Base-by-base conservation (phyloP, 2,329 filamentous ascomycete genomes). In the Meredithiella fracta region DNA sequence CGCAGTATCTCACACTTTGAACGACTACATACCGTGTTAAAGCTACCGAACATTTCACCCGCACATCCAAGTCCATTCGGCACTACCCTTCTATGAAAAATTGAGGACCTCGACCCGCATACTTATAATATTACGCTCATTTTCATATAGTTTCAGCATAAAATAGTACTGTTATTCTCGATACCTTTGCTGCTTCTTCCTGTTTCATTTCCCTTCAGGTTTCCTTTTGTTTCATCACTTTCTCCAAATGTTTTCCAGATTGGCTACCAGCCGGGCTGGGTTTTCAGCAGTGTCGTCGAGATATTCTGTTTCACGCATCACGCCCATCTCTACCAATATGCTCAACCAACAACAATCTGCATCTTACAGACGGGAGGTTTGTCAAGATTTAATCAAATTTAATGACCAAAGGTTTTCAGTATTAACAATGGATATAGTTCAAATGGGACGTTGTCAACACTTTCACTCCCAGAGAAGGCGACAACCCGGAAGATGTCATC, bases 401-500 rank as follows among this genome's bases (percentile, higher is more conserved):
- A 34, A 11, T 11, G 5, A 11, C 29, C 11, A 7, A 20, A 8
- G 17, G 44, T 25, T 15, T 49, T 11, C 9, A 38, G 52, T 34
- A 37, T 22, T 34, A 23, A 47, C 37, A 34, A 8, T 1, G 11
- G 17, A 7, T 15, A 22, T 14, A 52, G 50, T 38, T 56, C 17
- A 25, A 56, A 25, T 38, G 11, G 37, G n/a, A 52, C 5, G 17
- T 56, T 29, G 42, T 56, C 8, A 23, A 47, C 15, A 34, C 9
- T 26, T 56, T 56, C 37, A 8, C 25, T 17, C 42, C 50, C 20
- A 20, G 8, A 15, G 17, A 37, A n/a, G 20, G 20, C 4, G 38
- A 96, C 69, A 82, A 89, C 54, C 75, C 83, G 60, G 83, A 94
- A 67, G 92, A 98, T 78, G 92, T 98, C 62, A 75, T 95, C 59